Evolutionary conservation across 2,329 filamentous ascomycete genomes (phyloP).

Genomic region (Pseudogymnoascus sp.): DNA sequence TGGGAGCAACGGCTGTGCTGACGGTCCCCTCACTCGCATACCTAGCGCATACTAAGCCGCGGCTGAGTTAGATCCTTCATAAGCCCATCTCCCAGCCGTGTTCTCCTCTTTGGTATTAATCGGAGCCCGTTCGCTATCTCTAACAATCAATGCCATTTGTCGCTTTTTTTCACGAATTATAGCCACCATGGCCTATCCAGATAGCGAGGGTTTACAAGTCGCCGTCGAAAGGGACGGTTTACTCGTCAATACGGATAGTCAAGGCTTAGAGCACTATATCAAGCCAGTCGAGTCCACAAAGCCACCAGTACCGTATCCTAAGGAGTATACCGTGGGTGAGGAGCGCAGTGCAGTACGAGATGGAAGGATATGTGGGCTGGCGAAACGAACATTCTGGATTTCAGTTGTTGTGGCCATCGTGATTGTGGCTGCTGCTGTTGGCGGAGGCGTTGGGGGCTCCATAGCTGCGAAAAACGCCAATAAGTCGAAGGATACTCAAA

Average conservation of each 20-base stretch:
- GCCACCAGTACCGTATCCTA: neutral
- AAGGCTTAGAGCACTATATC: neutral
- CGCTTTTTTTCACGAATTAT: neutral
- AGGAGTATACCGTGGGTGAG: neutral
- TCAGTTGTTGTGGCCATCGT: neutral
- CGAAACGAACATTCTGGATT: slow-evolving; percentile 13
- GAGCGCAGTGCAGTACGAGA: neutral
- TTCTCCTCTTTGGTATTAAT: neutral
- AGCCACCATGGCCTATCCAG: neutral
- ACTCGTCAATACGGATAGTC: neutral
- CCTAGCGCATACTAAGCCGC: slow-evolving; percentile 22
- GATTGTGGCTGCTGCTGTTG: slow-evolving; percentile 13
- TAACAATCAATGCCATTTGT: neutral
- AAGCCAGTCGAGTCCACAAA: neutral
- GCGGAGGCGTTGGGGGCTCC: slow-evolving; percentile 14
- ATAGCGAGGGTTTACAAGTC: neutral
- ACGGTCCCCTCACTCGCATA: slow-evolving; percentile 25
- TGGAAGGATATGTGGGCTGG: slow-evolving; percentile 11
- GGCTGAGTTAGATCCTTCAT: neutral
- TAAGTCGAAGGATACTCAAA: neutral
- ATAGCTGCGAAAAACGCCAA: slow-evolving; percentile 4
- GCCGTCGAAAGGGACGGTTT: neutral
- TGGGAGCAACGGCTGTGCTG: slow-evolving; percentile 51
- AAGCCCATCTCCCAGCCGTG: neutral
- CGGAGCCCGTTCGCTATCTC: neutral